phyloP scores from a whole-genome alignment of 2,329 filamentous ascomycete genomes.

The Fusarium liriodendri region DNA sequence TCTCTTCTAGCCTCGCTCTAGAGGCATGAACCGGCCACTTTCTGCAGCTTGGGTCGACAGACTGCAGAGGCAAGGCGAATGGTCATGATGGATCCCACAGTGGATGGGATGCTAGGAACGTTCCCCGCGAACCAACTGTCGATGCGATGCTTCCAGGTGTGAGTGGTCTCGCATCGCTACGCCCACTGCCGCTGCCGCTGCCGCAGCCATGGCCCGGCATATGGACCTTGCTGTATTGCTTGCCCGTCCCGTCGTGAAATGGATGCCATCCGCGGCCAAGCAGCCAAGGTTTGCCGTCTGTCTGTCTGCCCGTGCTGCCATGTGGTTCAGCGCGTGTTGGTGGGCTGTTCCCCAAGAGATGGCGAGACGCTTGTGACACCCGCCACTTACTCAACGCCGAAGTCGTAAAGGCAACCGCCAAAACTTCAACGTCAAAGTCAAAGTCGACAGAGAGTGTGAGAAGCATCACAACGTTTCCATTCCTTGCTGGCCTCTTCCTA shows the following conservation, averaged over 20 bases:
- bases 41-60: neutral
- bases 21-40: neutral
- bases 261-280: neutral
- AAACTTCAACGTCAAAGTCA: neutral
- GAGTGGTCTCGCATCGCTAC: neutral
- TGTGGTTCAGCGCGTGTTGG: neutral
- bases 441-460: neutral
- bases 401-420: neutral
- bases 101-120: constrained; percentile 12
- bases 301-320: neutral
- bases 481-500: neutral
- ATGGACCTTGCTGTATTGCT: neutral
- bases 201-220: neutral
- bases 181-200: neutral
- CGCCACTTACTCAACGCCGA: constrained; percentile 3
- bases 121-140: constrained; percentile 13
- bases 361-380: neutral
- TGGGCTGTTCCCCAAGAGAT: neutral
- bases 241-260: neutral
- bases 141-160: constrained; percentile 18
- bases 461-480: neutral
- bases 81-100: neutral
- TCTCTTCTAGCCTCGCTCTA: constrained; percentile 1
- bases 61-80: neutral
- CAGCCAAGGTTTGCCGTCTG: neutral